Conservation (phyloP, 768 basidiomycete genomes). For the Boletus rex-veris region DNA sequence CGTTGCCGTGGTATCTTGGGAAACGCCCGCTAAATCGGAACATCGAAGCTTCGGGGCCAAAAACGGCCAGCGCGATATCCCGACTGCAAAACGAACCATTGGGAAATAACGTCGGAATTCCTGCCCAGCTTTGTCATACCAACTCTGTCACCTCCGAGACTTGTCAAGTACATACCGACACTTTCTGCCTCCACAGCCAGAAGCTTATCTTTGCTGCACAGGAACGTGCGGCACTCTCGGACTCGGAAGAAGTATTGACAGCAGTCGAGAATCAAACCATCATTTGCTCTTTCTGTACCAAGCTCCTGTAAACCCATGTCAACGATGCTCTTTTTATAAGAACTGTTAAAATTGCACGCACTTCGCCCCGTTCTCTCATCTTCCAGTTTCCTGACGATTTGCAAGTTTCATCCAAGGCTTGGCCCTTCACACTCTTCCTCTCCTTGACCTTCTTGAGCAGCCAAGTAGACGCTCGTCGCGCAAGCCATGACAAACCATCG, state of each 20-base stretch:
- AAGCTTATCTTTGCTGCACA: constrained; percentile 71
- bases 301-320: constrained; percentile 15
- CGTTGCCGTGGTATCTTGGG: constrained; percentile 36
- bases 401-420: constrained; percentile 61
- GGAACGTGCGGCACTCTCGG: constrained; percentile 44
- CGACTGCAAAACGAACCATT: constrained; percentile 44
- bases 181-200: constrained; percentile 52
- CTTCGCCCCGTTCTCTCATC: constrained; percentile 43
- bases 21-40: constrained; percentile 40
- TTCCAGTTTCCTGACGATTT: constrained; percentile 63
- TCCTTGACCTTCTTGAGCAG: constrained; percentile 58
- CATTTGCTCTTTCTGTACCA: constrained; percentile 48
- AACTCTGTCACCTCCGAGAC: not conserved
- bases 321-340: not conserved
- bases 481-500: constrained; percentile 52
- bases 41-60: constrained; percentile 38
- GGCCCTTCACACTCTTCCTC: constrained; percentile 53
- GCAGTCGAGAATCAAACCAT: constrained; percentile 73
- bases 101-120: constrained; percentile 27
- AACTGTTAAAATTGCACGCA: constrained; percentile 15
- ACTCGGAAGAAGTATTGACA: constrained; percentile 53
- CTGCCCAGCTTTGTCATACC: constrained; percentile 16
- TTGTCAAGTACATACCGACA: constrained; percentile 38
- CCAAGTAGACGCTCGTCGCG: constrained; percentile 69
- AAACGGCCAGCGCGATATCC: constrained; percentile 47